These are phyloP conservation scores for Inga oerstediana DNA, from an alignment of 306 rosid species.

Conservation along the genomic window DNA sequence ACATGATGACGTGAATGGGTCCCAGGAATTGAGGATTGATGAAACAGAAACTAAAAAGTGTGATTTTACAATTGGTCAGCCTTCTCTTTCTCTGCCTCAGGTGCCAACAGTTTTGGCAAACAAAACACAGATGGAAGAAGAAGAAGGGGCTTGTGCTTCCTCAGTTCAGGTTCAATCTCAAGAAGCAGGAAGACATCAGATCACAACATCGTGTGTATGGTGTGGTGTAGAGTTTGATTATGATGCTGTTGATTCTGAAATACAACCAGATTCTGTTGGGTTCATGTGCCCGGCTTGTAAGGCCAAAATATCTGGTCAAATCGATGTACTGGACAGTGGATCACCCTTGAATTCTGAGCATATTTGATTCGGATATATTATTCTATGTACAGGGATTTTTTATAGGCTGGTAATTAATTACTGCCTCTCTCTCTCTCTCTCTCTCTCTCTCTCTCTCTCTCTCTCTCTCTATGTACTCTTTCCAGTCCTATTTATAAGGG, in stretches of 20 bases:
- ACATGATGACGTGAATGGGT: conserved; percentile 36
- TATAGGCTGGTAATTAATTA: conserved; percentile 24
- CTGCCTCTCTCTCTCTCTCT: neutral
- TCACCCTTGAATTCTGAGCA: conserved; percentile 43
- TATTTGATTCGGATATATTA: conserved; percentile 11
- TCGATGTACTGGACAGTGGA: conserved; percentile 51
- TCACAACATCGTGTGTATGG: conserved; percentile 69
- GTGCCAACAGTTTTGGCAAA: conserved; percentile 45
- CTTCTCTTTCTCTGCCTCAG: conserved; percentile 48
- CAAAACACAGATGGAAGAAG: conserved; percentile 43
- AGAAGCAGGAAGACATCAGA: conserved; percentile 49
- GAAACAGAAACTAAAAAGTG: conserved; percentile 49
- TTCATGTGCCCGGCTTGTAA: conserved; percentile 82
- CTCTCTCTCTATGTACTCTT: neutral
- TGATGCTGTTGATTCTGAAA: conserved; percentile 61
- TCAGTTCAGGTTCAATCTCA: conserved; percentile 57
- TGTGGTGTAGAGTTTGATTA: conserved; percentile 70
- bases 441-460: neutral
- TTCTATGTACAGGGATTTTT: neutral
- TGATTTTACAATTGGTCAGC: conserved; percentile 42
- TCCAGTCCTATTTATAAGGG: neutral
- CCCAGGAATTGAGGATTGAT: conserved; percentile 51
- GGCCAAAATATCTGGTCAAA: conserved; percentile 68
- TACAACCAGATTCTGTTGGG: conserved; percentile 78
- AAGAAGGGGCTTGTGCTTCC: conserved; percentile 43